Percentiles rank a stretch among this genome's conserved stretches.
Evolutionary conservation across 2,329 filamentous ascomycete genomes (phyloP).

Genomic region (Biscogniauxia mediterranea): DNA sequence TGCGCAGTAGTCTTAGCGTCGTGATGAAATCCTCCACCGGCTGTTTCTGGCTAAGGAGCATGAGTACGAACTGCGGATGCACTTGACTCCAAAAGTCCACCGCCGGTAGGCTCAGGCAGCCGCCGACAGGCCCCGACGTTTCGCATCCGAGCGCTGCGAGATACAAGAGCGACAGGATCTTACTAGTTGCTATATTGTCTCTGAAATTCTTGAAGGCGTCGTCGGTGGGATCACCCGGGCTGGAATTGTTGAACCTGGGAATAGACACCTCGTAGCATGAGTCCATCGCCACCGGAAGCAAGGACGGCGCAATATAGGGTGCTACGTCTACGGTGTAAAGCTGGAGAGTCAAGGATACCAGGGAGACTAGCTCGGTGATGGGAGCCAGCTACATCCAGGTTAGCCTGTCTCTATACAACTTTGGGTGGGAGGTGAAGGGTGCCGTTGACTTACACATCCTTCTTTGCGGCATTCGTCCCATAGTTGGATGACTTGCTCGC

Average conservation of each 20-base stretch:
- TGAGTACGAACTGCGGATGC: conserved; percentile 62
- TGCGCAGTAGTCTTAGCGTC: conserved; percentile 65
- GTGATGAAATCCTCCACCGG: conserved; percentile 59
- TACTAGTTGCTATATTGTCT: conserved; percentile 58
- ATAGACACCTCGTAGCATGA: conserved; percentile 61
- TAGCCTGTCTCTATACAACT: background rate
- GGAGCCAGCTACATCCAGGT: conserved; percentile 51
- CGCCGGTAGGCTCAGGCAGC: conserved; percentile 30
- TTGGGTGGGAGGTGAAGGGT: background rate
- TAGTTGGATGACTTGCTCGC: conserved; percentile 60
- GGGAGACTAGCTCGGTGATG: conserved; percentile 62
- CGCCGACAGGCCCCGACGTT: conserved; percentile 30
- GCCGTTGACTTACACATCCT: conserved; percentile 36
- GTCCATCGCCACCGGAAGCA: conserved; percentile 55
- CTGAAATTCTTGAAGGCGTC: conserved; percentile 44
- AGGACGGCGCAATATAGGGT: conserved; percentile 55
- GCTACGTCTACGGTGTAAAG: conserved; percentile 59
- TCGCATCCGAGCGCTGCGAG: conserved; percentile 60
- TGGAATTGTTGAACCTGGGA: conserved; percentile 49
- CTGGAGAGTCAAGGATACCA: conserved; percentile 63
- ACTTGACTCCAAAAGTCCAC: conserved; percentile 66
- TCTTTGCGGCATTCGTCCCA: conserved; percentile 69
- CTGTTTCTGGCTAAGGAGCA: conserved; percentile 67
- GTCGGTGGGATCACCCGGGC: conserved; percentile 48
- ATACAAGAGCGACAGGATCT: conserved; percentile 66